Conservation (phyloP, 2,329 filamentous ascomycete genomes). For the Fusarium verticillioides region DNA sequence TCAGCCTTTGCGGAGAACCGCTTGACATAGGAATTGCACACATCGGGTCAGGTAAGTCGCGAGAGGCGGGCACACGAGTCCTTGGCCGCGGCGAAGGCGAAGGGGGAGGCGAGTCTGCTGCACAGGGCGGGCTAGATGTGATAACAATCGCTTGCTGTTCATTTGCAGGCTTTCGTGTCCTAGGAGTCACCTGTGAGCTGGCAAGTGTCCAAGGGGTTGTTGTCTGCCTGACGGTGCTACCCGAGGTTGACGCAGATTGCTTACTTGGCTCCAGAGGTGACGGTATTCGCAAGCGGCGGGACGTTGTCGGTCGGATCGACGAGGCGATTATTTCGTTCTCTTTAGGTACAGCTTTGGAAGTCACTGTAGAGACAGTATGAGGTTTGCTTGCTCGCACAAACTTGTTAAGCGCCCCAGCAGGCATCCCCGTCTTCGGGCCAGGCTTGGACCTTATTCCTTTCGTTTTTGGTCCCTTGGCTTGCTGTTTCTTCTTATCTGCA, state of each 20-base stretch:
- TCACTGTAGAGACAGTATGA: neutral
- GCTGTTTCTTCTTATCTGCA: conserved; percentile 20
- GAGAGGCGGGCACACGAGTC: conserved; percentile 16
- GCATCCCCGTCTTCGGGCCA: conserved; percentile 34
- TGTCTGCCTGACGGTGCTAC: conserved; percentile 36
- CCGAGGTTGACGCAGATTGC: conserved; percentile 46
- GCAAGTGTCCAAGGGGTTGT: conserved; percentile 52
- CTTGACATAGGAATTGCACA: conserved; percentile 38
- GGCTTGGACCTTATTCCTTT: conserved; percentile 24
- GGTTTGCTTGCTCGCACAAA: conserved; percentile 57
- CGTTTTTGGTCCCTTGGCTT: conserved; percentile 23
- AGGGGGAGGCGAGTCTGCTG: conserved; percentile 45
- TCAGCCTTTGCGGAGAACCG: conserved; percentile 37
- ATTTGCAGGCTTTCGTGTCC: conserved; percentile 43
- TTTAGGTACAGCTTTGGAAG: neutral
- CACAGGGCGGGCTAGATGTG: conserved; percentile 55
- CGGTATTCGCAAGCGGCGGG: conserved; percentile 40
- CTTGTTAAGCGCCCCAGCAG: conserved; percentile 52
- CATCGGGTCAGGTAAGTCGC: conserved; percentile 42
- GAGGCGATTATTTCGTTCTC: neutral
- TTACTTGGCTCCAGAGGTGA: conserved; percentile 50
- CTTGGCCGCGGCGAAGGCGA: conserved; percentile 38
- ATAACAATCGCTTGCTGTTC: conserved; percentile 56
- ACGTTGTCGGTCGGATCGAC: conserved; percentile 7
- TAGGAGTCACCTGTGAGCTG: conserved; percentile 58